A percentile compares a stretch with the other conserved stretches of the same genome.
Conservation (phyloP, 1,284 basidiomycete genomes). For the Ustilago nuda region DNA sequence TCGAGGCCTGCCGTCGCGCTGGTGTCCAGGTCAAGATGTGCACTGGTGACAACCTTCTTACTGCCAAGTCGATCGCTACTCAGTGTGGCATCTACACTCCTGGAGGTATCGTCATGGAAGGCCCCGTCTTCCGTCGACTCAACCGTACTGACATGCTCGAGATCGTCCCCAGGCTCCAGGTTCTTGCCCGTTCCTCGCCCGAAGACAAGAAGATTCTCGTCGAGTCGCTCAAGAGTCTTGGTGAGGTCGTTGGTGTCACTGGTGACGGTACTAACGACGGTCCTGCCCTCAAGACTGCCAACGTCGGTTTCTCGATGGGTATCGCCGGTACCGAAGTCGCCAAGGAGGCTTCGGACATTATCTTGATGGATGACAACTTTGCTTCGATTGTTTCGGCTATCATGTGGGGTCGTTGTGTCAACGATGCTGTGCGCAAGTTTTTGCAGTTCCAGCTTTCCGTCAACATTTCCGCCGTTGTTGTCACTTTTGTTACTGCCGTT, state of each 20-base stretch:
- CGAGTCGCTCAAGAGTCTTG: constrained; percentile 84
- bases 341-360: constrained; percentile 98
- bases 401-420: constrained; percentile 98
- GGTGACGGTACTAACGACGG: constrained; percentile 99
- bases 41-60: constrained; percentile 93
- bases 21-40: constrained; percentile 99
- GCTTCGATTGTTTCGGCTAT: constrained; percentile 93
- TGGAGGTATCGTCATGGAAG: constrained; percentile 96
- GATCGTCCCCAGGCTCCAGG: constrained; percentile 74
- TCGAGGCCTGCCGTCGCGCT: constrained; percentile 84
- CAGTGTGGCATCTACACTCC: constrained; percentile 94
- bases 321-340: constrained; percentile 98
- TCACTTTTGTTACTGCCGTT: constrained; percentile 91
- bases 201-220: constrained; percentile 96
- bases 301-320: constrained; percentile 78
- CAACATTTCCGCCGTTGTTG: constrained; percentile 93
- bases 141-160: constrained; percentile 72
- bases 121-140: constrained; percentile 77
- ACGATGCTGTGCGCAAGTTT: constrained; percentile 97
- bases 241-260: constrained; percentile 95
- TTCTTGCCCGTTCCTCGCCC: constrained; percentile 91
- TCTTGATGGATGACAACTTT: constrained; percentile 96
- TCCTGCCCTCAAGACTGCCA: constrained; percentile 86
- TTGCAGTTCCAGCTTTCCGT: constrained; percentile 97
- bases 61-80: constrained; percentile 87